These are phyloP conservation scores for Amaranthus hypochondriacus DNA, from an alignment of 148 eudicot genomes.

Conservation along the genomic window DNA sequence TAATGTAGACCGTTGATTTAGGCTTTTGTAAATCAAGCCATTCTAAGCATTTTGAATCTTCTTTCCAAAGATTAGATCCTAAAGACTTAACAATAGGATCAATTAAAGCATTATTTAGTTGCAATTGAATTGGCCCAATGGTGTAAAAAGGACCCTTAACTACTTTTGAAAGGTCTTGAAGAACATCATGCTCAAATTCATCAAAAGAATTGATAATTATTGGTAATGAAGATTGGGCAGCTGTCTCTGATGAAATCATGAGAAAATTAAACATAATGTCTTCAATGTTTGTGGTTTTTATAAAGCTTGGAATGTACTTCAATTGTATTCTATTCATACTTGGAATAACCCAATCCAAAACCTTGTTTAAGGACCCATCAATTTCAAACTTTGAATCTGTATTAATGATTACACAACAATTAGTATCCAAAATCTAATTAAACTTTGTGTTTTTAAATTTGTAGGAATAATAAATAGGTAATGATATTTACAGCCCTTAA, in stretches of 20 bases:
- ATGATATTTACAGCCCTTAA: too few species aligned
- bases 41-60: constrained; percentile 21
- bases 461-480: too few species aligned
- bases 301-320: constrained; percentile 31
- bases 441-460: too few species aligned
- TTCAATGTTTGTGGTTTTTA: constrained; percentile 27
- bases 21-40: constrained; percentile 33
- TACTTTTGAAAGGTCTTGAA: constrained; percentile 13
- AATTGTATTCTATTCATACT: constrained; percentile 27
- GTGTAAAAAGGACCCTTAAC: constrained; percentile 18
- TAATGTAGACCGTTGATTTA: constrained; percentile 30
- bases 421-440: too few species aligned
- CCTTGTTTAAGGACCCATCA: constrained; percentile 25
- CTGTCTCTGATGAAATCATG: neutral
- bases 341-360: constrained; percentile 19
- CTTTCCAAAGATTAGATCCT: constrained; percentile 36
- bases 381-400: constrained; percentile 22
- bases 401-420: neutral
- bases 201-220: constrained; percentile 30
- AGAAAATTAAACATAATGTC: constrained; percentile 29
- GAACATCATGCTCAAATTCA: constrained; percentile 29
- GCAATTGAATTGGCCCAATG: constrained; percentile 28
- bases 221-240: constrained; percentile 16
- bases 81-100: constrained; percentile 12
- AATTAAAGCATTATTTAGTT: neutral